phyloP scores from a whole-genome alignment of 305 asterid genomes.

The Nicotiana rustica region DNA sequence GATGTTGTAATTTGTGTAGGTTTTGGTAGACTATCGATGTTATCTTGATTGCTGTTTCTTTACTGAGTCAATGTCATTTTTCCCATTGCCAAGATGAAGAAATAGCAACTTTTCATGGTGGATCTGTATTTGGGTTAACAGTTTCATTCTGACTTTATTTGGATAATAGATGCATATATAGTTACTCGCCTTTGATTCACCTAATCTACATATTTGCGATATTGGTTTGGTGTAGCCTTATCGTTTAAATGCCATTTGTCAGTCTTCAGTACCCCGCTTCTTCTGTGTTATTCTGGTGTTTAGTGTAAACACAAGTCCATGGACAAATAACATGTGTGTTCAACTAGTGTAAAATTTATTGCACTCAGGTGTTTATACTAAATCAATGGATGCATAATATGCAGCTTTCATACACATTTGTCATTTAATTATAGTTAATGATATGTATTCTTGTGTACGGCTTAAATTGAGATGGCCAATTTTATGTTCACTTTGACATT shows the following conservation, averaged over 20 bases:
- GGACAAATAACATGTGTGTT: too few relatives aligned
- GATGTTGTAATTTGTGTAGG: conserved; percentile 12
- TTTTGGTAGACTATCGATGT: background rate
- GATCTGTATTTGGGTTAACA: background rate
- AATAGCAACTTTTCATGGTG: background rate
- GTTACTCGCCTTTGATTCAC: background rate
- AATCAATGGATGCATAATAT: too few relatives aligned
- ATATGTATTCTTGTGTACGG: too few relatives aligned
- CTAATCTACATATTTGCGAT: background rate
- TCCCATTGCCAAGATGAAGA: conserved; percentile 1
- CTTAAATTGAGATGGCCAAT: too few relatives aligned
- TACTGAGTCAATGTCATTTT: conserved; percentile 6
- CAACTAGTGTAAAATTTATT: too few relatives aligned
- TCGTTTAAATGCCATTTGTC: background rate
- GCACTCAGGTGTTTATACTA: too few relatives aligned
- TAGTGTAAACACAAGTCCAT: too few relatives aligned
- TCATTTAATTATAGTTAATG: too few relatives aligned
- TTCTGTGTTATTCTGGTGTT: too few relatives aligned
- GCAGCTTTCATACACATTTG: too few relatives aligned
- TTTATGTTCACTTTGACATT: too few relatives aligned
- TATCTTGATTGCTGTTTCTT: background rate
- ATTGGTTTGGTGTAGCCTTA: background rate
- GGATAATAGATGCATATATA: conserved; percentile 4
- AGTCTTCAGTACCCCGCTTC: too few relatives aligned
- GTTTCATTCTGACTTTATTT: conserved; percentile 8